Conservation (phyloP, 2,329 filamentous ascomycete genomes). For the Mycocentrospora acerina region DNA sequence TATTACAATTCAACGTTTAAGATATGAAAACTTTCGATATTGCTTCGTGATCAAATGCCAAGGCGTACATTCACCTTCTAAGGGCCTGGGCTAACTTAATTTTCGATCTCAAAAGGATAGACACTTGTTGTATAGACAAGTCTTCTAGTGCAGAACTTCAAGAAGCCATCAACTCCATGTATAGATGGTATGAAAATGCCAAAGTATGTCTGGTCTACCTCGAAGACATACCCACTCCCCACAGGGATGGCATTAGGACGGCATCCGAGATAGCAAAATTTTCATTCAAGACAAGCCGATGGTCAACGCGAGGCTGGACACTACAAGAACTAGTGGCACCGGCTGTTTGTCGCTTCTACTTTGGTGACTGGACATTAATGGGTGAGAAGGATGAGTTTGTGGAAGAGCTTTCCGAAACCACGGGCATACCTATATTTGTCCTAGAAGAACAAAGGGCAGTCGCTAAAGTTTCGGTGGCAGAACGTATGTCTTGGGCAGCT, state of each 20-base stretch:
- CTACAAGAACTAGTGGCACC: conserved; percentile 34
- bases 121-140: conserved; percentile 26
- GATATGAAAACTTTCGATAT: too few species aligned
- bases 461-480: conserved; percentile 23
- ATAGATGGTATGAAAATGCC: conserved; percentile 17
- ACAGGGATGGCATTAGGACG: conserved; percentile 4
- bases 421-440: conserved; percentile 25
- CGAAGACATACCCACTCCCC: conserved; percentile 11
- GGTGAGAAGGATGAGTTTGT: conserved; percentile 29
- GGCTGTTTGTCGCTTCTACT: conserved; percentile 24
- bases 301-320: conserved; percentile 33
- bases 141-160: conserved; percentile 20
- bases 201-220: conserved; percentile 18
- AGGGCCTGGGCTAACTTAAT: too few species aligned
- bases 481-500: conserved; percentile 34
- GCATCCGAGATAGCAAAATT: conserved; percentile 15
- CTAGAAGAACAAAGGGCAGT: conserved; percentile 18
- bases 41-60: too few species aligned
- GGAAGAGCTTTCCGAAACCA: conserved; percentile 24
- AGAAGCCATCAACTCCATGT: conserved; percentile 29
- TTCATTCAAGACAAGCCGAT: conserved; percentile 21
- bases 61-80: too few species aligned
- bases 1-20: too few species aligned
- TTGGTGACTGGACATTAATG: conserved; percentile 25
- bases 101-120: conserved; percentile 7